A percentile compares a stretch with the other conserved stretches of the same genome.
phyloP scores from a whole-genome alignment of 495 filamentous ascomycete species.

The Aspergillus taichungensis region DNA sequence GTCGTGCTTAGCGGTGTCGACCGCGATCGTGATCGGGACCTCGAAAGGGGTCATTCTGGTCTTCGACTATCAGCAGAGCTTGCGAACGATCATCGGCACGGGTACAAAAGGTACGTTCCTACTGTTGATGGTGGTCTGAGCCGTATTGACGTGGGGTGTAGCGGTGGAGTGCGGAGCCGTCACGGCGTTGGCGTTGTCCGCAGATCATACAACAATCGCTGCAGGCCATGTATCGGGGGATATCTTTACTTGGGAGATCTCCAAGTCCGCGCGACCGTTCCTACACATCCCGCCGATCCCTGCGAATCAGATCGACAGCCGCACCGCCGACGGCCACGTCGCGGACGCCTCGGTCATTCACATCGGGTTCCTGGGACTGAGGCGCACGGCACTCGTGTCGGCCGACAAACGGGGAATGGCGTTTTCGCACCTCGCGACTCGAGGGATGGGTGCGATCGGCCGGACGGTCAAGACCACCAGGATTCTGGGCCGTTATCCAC shows the following conservation, averaged over 20 bases:
- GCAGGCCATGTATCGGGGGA: conserved; percentile 81
- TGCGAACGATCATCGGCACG: conserved; percentile 88
- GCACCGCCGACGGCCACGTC: conserved; percentile 72
- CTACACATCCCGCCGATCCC: conserved; percentile 76
- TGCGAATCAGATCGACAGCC: conserved; percentile 50
- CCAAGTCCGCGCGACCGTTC: conserved; percentile 72
- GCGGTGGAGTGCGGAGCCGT: conserved; percentile 86
- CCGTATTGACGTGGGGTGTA: conserved; percentile 17
- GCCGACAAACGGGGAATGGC: conserved; percentile 95
- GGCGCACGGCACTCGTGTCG: conserved; percentile 96
- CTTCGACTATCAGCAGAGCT: conserved; percentile 93
- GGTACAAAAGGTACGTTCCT: conserved; percentile 71
- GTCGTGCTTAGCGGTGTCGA: conserved; percentile 83
- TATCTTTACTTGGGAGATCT: conserved; percentile 96
- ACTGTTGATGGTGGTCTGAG: conserved; percentile 2
- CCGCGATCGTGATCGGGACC: conserved; percentile 83
- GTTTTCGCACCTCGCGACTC: conserved; percentile 90
- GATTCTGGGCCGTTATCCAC: conserved; percentile 86
- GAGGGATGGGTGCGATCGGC: conserved; percentile 78
- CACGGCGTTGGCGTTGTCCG: conserved; percentile 81
- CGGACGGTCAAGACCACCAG: conserved; percentile 82
- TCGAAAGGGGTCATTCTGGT: conserved; percentile 88
- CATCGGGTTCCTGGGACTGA: conserved; percentile 87
- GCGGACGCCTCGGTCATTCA: conserved; percentile 70
- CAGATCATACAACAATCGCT: conserved; percentile 85